Percentiles rank a stretch among this genome's conserved stretches.
Conservation (phyloP, 2,329 filamentous ascomycete species). For the Stagonosporopsis vannaccii region DNA sequence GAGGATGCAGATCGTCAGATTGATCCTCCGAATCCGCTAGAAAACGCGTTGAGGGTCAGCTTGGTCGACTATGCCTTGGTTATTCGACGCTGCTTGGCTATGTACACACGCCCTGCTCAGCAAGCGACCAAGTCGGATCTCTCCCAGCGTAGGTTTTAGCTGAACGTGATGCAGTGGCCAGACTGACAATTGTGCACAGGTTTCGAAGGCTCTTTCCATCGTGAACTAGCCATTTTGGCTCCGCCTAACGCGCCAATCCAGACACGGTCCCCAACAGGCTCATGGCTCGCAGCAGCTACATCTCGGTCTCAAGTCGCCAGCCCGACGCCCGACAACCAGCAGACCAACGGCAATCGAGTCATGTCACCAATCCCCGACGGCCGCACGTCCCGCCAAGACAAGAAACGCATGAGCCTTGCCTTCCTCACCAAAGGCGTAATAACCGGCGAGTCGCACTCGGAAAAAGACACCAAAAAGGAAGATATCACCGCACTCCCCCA, state of each 20-base stretch:
- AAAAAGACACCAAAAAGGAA: conserved; percentile 24
- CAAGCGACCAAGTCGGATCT: conserved; percentile 68
- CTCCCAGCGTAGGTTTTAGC: conserved; percentile 64
- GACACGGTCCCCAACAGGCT: conserved; percentile 43
- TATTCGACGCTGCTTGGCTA: conserved; percentile 79
- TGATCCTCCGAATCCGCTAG: conserved; percentile 62
- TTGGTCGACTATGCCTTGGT: conserved; percentile 88
- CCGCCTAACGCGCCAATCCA: conserved; percentile 41
- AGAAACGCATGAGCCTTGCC: conserved; percentile 49
- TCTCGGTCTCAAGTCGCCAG: conserved; percentile 40
- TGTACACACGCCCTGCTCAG: conserved; percentile 70
- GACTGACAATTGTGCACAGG: conserved; percentile 41
- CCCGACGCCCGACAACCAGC: conserved; percentile 29
- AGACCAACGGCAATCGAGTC: conserved; percentile 36
- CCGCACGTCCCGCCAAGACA: conserved; percentile 46
- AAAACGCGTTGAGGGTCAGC: conserved; percentile 82
- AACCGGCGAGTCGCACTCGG: conserved; percentile 33
- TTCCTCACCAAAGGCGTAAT: conserved; percentile 49
- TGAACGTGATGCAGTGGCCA: conserved; percentile 13
- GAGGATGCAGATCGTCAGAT: conserved; percentile 44
- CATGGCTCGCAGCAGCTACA: conserved; percentile 40
- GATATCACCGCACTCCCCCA: conserved; percentile 8
- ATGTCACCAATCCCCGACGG: conserved; percentile 32
- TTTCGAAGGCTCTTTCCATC: conserved; percentile 56
- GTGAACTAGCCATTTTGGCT: conserved; percentile 53